Evolutionary conservation across 345 rosid species (phyloP), one percentile per base, ranked within the genome.

Genomic region (Syzygium aromaticum): DNA sequence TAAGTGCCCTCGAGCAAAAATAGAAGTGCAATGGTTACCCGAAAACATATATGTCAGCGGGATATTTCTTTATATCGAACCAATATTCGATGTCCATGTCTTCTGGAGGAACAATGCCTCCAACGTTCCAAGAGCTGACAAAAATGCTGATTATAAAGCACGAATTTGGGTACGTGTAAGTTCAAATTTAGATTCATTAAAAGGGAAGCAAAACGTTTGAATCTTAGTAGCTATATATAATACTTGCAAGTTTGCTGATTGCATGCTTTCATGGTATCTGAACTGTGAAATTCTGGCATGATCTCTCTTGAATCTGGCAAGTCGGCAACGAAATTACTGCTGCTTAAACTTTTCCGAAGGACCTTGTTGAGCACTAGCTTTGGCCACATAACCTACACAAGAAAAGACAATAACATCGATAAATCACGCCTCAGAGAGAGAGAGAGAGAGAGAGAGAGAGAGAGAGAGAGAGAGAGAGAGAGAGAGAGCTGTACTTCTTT

Each of bases 101-200:
- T 19, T 86, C 92, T 14, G 89, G 86, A 15, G 92, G 93, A 16
- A 77, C 33, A 33, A 85, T 87, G 16, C 93, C 93, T 52, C 93
- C 93, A 28, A 89, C 92, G 67, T 91, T 91, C 93, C 93, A 91
- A 38, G 93, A 86, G 53, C 93, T 88, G n/a, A 91, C 93, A 16
- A 90, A 90, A 61, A 91, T 89, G 84, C 93, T 88, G 87, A 51
- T 59, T 63, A 46, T 64, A 84, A 38, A 51, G 25, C 73, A 89
- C 11, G 25, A 51, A 49, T 25, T 25, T 16, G 11, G 7, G 30
- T 59, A 46, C 46, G 38, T 1, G 14, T 17, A n/a, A 61, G 43
- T 38, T 13, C 21, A 19, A n/a, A 43, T 19, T 25, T 12, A 63
- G 15, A 28, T 28, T n/a, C 53, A 51, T 17, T 33, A 77, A 86